Base-by-base conservation (phyloP, 768 basidiomycete genomes). In the Exidia glandulosa region DNA sequence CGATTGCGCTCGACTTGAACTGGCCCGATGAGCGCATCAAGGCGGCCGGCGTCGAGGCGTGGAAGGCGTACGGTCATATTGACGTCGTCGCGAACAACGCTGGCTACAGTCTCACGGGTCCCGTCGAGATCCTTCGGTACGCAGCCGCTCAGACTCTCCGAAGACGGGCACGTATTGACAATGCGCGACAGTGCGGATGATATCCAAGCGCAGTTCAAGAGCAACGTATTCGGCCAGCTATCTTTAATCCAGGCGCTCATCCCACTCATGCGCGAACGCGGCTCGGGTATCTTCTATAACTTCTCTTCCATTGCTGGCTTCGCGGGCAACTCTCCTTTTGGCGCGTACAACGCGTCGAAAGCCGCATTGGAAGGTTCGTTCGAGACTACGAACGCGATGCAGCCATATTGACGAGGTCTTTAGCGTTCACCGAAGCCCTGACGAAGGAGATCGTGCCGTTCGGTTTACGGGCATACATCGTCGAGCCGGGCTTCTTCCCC, bases 221-320 rank as follows among this genome's bases (percentile, higher is more conserved):
- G 66, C 12, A 67, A 68, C 60, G 60, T 71, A 32, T 71, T 69
- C 56, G 68, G 69, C 13, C 60, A 65, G 5, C 57, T 69, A 52
- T 66, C 67, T 3, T 61, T 71, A 56, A 68, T 64, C 12, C 68
- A 71, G 56, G 60, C 69, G 3, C 63, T 71, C 13, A 58, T 71
- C 23, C 65, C 70, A 4, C 57, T 65, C 25, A 61, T 71, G 56
- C 68, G 70, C 41, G 60, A 55, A 32, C 68, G 66, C 45, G 59
- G 62, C 34, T 59, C 67, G 14, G 70, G 69, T 4, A 65, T 67
- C 57, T 67, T 71, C 59, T 61, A 69, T 29, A 70, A 68, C 60
- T 27, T 70, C 25, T 67, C 67, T 19, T 69, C 67, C 9, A 61
- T 70, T 32, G 65, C 63, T 27, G 65, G 63, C 0, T 32, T 69